Evolutionary conservation across 768 basidiomycete genomes (phyloP).

Genomic region (Termitomyces sp.): DNA sequence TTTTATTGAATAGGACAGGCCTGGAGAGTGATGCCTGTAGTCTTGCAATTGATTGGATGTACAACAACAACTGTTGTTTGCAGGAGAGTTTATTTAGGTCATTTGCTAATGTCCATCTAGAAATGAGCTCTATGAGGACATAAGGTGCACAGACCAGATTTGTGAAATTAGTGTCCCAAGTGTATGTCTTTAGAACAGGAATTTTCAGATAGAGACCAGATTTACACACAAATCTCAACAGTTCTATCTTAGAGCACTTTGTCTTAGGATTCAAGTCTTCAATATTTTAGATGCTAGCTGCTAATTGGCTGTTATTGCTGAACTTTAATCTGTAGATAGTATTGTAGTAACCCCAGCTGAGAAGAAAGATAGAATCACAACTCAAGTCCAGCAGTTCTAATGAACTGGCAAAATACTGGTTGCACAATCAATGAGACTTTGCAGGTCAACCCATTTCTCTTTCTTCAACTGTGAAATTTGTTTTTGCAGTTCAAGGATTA

Average conservation of each 20-base stretch:
- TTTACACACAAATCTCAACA: not conserved
- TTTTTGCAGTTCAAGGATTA: not conserved
- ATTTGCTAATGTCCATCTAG: not conserved
- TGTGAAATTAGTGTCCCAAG: not conserved
- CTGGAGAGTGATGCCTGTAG: not conserved
- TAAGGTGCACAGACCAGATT: not conserved
- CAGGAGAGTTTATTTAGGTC: not conserved
- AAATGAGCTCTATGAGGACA: not conserved
- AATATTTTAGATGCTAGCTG: no score
- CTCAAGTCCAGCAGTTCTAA: no score
- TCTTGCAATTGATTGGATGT: not conserved
- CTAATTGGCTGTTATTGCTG: no score
- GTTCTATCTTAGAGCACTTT: not conserved
- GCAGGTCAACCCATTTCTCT: not conserved
- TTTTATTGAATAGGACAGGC: not conserved
- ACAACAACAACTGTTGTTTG: not conserved
- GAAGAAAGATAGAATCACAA: no score
- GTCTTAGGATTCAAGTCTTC: not conserved
- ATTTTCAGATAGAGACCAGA: not conserved
- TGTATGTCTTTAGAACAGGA: not conserved
- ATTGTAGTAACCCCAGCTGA: no score
- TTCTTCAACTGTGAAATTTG: not conserved
- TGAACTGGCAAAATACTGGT: not conserved
- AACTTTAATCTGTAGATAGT: no score
- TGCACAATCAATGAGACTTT: not conserved